phyloP scores from a whole-genome alignment of 106 monocot genomes.

The Vanilla planifolia region DNA sequence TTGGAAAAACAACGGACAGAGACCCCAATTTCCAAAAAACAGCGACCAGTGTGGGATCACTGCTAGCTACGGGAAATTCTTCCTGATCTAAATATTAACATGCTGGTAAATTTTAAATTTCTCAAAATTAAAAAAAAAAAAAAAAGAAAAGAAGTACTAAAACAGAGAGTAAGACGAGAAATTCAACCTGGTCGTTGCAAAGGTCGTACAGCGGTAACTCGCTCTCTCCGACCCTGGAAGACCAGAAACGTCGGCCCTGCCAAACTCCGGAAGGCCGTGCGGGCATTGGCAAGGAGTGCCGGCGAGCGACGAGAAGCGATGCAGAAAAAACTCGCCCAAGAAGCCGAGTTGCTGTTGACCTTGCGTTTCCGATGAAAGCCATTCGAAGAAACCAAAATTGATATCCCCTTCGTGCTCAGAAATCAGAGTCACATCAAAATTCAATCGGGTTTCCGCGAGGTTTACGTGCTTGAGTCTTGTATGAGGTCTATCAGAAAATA shows the following conservation, averaged over 20 bases:
- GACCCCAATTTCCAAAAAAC: too few species aligned
- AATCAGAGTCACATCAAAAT: too few species aligned
- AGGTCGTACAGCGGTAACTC: not conserved
- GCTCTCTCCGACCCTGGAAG: conserved; percentile 8
- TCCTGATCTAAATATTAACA: not conserved
- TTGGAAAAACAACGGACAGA: too few species aligned
- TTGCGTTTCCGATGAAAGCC: conserved; percentile 1
- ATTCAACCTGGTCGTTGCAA: conserved; percentile 9
- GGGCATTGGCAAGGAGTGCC: not conserved
- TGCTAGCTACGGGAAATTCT: not conserved
- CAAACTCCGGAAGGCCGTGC: too few species aligned
- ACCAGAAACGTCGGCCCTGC: not conserved
- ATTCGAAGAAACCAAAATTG: too few species aligned
- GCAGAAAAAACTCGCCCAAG: conserved; percentile 1
- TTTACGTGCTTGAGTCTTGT: too few species aligned
- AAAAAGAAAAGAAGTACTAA: not conserved
- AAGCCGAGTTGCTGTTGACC: not conserved
- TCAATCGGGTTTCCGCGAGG: too few species aligned
- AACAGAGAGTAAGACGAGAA: not conserved
- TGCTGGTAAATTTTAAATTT: not conserved
- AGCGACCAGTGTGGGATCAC: not conserved
- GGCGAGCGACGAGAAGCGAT: not conserved
- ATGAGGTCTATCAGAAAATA: too few species aligned
- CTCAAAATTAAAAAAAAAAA: not conserved
- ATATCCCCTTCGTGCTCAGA: too few species aligned